Evolutionary conservation across 2,329 filamentous ascomycete species (phyloP).

Genomic region (Aspergillus sp.): DNA sequence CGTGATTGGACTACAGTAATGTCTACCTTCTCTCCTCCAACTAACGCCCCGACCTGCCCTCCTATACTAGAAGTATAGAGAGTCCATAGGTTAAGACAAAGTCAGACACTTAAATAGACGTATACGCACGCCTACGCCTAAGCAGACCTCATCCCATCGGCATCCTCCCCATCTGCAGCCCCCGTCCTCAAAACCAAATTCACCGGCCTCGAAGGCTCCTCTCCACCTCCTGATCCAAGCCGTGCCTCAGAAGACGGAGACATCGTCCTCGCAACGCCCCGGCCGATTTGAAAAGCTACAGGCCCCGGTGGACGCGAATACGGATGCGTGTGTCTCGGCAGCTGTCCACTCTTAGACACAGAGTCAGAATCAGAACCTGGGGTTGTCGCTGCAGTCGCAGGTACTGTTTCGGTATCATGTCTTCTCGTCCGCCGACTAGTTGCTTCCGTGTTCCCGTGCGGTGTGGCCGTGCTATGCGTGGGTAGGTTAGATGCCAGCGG

Average conservation of each 20-base stretch:
- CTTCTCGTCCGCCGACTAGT: conserved; percentile 27
- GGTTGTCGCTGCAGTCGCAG: too few species aligned
- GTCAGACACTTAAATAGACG: too few species aligned
- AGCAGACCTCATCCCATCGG: too few species aligned
- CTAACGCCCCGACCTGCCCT: too few species aligned
- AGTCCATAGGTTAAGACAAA: too few species aligned
- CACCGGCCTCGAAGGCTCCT: conserved; percentile 36
- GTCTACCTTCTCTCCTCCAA: too few species aligned
- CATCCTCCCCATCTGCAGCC: neutral
- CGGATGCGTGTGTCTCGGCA: neutral
- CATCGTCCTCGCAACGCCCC: conserved; percentile 23
- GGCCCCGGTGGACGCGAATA: conserved; percentile 12
- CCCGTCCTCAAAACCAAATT: conserved; percentile 23
- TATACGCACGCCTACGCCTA: too few species aligned
- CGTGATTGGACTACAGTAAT: too few species aligned
- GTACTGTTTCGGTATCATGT: conserved; percentile 14
- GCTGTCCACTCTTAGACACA: neutral
- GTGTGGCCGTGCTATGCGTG: conserved; percentile 36
- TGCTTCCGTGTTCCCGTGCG: conserved; percentile 13
- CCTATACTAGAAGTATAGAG: too few species aligned
- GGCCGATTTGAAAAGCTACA: conserved; percentile 28
- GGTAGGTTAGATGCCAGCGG: conserved; percentile 26
- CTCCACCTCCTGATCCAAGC: conserved; percentile 21
- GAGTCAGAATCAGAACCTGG: neutral
- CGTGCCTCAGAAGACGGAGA: conserved; percentile 20